Base-by-base conservation (phyloP, 192 early-diverging fungal species). In the Podila verticillata region DNA sequence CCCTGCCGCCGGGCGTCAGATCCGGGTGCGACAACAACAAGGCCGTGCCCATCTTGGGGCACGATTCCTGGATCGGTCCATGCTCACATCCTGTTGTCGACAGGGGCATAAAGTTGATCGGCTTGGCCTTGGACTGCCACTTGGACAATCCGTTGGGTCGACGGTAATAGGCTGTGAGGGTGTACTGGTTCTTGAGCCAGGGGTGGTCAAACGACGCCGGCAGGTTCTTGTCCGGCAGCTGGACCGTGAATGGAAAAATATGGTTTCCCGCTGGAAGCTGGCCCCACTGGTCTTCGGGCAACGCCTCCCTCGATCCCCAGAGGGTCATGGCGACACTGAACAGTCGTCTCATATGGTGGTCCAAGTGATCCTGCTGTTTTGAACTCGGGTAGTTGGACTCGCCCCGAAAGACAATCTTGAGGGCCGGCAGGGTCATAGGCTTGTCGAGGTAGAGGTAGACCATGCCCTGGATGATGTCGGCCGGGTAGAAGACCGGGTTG, bases 171-270 rank as follows among this genome's bases (percentile, higher is more conserved):
- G 81, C 81, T 12, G 68, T 74, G 47, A 82, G 69, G 3, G 73
- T 75, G 54, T 82, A 82, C 47, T 72, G 72, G 59, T 75, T 82
- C 73, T 82, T 82, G 73, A 74, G 74, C 81, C 81, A 82, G 2
- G 73, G 72, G 48, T 82, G 73, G 9, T 82, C 81, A 72, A 82
- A 82, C 2, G 81, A 82, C 8, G 74, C 73, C 5, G 81, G 81
- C 31, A 82, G 49, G 44, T 82, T 82, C 29, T 75, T 75, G 67
- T 82, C 73, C 0, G 81, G 81, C 3, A 82, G 64, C 13, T 75
- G 81, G 47, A 82, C 58, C n/a, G 81, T 75, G 28, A 82, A 82
- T 0, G 81, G 81, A 44, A 82, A 82, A 4, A 82, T 75, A 19
- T 82, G 81, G 29, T 72, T 72, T 4, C 81, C 81, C 13, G 81